phyloP scores from a whole-genome alignment of 148 eudicot genomes.

The Camellia lanceoleosa region DNA sequence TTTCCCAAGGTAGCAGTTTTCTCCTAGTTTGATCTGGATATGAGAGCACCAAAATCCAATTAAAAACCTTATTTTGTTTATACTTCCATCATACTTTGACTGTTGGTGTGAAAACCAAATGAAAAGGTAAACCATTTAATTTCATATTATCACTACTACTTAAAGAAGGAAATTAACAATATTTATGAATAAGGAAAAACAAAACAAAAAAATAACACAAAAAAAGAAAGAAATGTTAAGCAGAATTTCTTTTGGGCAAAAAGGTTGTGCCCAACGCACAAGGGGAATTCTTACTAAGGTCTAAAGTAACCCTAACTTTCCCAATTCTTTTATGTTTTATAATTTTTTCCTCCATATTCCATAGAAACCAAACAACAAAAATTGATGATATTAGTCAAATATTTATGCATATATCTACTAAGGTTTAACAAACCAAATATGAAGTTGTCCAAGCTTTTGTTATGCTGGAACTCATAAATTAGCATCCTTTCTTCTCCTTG shows the following conservation, averaged over 20 bases:
- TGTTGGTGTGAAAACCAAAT: background rate
- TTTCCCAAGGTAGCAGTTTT: constrained; percentile 26
- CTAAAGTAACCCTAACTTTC: too few relatives aligned
- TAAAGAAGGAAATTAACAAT: too few relatives aligned
- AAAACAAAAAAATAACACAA: too few relatives aligned
- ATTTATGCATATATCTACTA: background rate
- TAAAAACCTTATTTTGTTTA: background rate
- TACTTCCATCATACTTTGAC: background rate
- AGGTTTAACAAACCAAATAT: constrained; percentile 31
- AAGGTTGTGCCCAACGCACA: too few relatives aligned
- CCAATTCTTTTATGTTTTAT: too few relatives aligned
- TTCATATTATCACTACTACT: too few relatives aligned
- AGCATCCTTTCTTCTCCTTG: constrained; percentile 43
- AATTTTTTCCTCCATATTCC: background rate
- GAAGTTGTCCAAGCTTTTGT: constrained; percentile 43
- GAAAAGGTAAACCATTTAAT: background rate
- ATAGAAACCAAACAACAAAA: too few relatives aligned
- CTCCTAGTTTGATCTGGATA: constrained; percentile 22
- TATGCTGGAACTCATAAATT: constrained; percentile 46
- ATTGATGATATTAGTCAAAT: background rate
- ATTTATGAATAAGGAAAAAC: too few relatives aligned
- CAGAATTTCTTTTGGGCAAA: too few relatives aligned
- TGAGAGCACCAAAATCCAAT: constrained; percentile 10
- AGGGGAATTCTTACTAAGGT: too few relatives aligned
- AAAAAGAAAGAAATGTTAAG: too few relatives aligned